Evolutionary conservation across 306 rosid species (phyloP).

Genomic region (Bauhinia variegata): DNA sequence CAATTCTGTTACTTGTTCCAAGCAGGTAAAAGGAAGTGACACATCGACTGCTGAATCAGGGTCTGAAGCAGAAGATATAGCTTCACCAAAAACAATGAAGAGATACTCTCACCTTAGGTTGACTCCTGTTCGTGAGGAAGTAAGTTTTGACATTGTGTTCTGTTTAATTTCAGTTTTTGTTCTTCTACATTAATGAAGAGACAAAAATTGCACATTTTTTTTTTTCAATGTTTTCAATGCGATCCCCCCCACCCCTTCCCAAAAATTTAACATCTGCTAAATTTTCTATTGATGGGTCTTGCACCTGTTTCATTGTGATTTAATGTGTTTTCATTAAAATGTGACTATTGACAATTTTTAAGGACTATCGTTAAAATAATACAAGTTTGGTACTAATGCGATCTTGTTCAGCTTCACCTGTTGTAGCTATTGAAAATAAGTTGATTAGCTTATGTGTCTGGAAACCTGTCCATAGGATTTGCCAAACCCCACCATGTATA

Average conservation of each 20-base stretch:
- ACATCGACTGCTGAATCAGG: constrained; percentile 99
- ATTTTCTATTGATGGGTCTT: constrained; percentile 14
- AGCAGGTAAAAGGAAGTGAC: constrained; percentile 88
- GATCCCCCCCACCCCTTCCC: not conserved
- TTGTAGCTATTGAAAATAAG: not conserved
- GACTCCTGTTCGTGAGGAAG: constrained; percentile 99
- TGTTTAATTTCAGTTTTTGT: constrained; percentile 23
- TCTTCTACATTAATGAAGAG: not conserved
- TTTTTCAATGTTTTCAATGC: constrained; percentile 16
- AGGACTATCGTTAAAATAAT: not conserved
- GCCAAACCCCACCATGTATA: not conserved
- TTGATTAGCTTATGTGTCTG: constrained; percentile 6
- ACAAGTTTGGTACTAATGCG: too few relatives aligned
- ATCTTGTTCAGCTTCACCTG: too few relatives aligned
- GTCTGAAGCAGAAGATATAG: constrained; percentile 93
- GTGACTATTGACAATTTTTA: constrained; percentile 2
- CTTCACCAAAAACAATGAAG: constrained; percentile 78
- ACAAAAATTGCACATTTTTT: constrained; percentile 26
- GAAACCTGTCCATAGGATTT: constrained; percentile 18
- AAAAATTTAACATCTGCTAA: constrained; percentile 10
- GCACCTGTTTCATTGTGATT: not conserved
- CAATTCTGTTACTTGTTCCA: constrained; percentile 14
- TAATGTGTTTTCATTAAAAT: constrained; percentile 18
- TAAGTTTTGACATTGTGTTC: constrained; percentile 50
- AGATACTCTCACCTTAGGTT: constrained; percentile 81